A percentile compares a stretch with the other conserved stretches of the same genome.
These are phyloP conservation scores for Paraphaeosphaeria minitans DNA, from an alignment of 2,329 filamentous ascomycete genomes.

Conservation along the genomic window DNA sequence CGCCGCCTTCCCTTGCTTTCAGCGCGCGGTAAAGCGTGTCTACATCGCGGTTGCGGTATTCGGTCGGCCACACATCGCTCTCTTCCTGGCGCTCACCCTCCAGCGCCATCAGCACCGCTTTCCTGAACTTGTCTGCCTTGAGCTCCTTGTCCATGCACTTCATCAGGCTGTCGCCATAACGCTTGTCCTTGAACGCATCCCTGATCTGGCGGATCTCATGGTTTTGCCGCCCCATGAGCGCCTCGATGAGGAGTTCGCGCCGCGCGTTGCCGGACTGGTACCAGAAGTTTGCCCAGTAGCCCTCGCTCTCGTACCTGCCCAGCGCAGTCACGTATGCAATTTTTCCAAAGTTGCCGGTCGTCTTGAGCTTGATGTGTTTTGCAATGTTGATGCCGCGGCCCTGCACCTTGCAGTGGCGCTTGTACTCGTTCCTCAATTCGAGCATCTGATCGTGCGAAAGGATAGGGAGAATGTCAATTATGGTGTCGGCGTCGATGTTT, in stretches of 20 bases:
- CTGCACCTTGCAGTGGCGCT: constrained; percentile 82
- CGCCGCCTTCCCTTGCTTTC: constrained; percentile 75
- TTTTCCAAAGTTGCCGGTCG: constrained; percentile 81
- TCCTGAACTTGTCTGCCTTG: constrained; percentile 95
- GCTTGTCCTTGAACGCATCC: constrained; percentile 86
- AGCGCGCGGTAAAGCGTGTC: constrained; percentile 72
- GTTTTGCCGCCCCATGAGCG: constrained; percentile 87
- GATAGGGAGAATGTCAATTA: constrained; percentile 83
- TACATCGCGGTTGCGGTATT: constrained; percentile 68
- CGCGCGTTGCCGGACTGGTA: constrained; percentile 87
- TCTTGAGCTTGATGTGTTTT: constrained; percentile 84
- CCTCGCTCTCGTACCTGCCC: constrained; percentile 89
- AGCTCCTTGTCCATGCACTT: constrained; percentile 92
- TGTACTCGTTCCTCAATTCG: constrained; percentile 86
- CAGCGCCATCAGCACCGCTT: constrained; percentile 80
- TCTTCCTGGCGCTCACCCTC: constrained; percentile 87
- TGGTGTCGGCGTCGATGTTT: constrained; percentile 66
- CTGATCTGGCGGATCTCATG: constrained; percentile 88
- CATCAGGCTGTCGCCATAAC: constrained; percentile 79
- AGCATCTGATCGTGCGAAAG: constrained; percentile 88
- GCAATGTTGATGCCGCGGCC: constrained; percentile 82
- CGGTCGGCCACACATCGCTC: constrained; percentile 63
- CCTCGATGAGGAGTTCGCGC: constrained; percentile 89
- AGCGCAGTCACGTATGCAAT: constrained; percentile 88
- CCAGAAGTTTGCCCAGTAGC: constrained; percentile 98